Conservation (phyloP, 2,329 filamentous ascomycete species). For the Fusarium temperatum region DNA sequence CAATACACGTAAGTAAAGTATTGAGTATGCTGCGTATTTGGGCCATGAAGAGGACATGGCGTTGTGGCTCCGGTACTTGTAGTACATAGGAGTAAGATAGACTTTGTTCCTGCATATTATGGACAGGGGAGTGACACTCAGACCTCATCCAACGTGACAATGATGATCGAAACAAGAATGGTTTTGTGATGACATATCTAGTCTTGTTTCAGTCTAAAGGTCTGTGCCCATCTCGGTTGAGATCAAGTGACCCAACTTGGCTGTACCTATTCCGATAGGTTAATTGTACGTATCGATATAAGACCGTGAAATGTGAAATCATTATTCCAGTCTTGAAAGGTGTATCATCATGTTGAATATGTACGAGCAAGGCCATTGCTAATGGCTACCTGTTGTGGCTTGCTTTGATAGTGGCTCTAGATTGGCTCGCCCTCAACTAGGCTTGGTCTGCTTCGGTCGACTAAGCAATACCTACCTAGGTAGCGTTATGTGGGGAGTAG, state of each 20-base stretch:
- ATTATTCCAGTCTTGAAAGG: neutral
- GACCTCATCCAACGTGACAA: neutral
- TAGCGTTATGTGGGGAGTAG: neutral
- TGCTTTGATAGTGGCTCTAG: neutral
- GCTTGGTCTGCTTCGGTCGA: neutral
- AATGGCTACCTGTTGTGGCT: neutral
- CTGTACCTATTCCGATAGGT: neutral
- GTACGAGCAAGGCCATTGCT: neutral
- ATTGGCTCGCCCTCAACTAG: neutral
- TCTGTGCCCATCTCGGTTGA: neutral
- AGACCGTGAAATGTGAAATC: neutral
- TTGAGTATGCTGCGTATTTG: neutral
- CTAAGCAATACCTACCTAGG: neutral
- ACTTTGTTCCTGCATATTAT: conserved; percentile 19
- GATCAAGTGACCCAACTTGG: neutral
- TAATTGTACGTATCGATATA: neutral
- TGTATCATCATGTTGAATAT: too few relatives aligned
- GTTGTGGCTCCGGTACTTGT: neutral
- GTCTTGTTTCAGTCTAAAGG: neutral
- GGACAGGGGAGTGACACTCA: neutral
- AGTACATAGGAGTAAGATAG: neutral
- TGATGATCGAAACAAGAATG: neutral
- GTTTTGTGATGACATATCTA: neutral
- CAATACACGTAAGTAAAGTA: neutral
- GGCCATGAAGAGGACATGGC: neutral